Evolutionary conservation across 1,139 yeast species (phyloP).

Genomic region (Debaryomyces subglobosus): DNA sequence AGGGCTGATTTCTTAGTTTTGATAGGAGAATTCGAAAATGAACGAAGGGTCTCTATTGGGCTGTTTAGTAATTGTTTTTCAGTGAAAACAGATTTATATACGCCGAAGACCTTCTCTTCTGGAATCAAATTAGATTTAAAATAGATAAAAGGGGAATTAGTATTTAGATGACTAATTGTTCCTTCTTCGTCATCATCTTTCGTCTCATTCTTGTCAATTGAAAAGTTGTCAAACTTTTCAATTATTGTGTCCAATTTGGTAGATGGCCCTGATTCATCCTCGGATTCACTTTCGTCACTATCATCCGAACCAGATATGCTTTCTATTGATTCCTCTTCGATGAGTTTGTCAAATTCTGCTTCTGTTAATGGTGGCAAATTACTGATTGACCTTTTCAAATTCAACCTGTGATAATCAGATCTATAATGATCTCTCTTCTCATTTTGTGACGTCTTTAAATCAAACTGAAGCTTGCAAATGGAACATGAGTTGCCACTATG

Average conservation of each 20-base stretch:
- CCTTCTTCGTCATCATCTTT: constrained; percentile 28
- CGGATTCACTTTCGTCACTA: constrained; percentile 23
- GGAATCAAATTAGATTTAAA: constrained; percentile 54
- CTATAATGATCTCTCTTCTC: constrained; percentile 55
- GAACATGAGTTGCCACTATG: constrained; percentile 14
- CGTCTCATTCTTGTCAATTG: constrained; percentile 7
- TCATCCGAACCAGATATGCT: constrained; percentile 60
- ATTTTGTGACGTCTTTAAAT: constrained; percentile 16
- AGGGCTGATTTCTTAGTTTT: constrained; percentile 60
- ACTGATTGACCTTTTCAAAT: constrained; percentile 55
- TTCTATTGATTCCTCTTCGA: constrained; percentile 55
- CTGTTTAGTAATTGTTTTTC: constrained; percentile 28
- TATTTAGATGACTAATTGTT: constrained; percentile 56
- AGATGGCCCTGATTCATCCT: constrained; percentile 12
- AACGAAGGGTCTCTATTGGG: constrained; percentile 48
- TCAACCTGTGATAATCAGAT: constrained; percentile 63
- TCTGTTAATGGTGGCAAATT: constrained; percentile 54
- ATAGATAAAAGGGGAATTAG: constrained; percentile 64
- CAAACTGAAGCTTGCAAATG: constrained; percentile 13
- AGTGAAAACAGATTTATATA: constrained; percentile 68
- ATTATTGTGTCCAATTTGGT: constrained; percentile 33
- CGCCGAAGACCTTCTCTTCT: constrained; percentile 57
- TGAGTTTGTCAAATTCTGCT: constrained; percentile 58
- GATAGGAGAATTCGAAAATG: constrained; percentile 29
- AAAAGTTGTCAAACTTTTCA: constrained; percentile 28